Conservation (phyloP, 331 rosid genomes). For the Rhamnella rubrinervis region DNA sequence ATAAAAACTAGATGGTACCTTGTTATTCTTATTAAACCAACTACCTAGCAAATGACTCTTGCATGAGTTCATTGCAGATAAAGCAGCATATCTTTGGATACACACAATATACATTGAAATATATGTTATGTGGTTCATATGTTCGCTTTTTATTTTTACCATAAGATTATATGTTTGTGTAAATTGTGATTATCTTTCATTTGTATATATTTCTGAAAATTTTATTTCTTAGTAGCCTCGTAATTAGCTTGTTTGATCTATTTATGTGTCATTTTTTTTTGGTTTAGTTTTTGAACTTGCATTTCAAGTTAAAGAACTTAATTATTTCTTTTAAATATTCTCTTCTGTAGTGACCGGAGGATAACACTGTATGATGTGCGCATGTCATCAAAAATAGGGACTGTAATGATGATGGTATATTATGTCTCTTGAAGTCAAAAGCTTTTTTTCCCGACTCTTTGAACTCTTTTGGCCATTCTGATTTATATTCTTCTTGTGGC, state of each 20-base stretch:
- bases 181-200: too few relatives aligned
- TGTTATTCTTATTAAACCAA: too few relatives aligned
- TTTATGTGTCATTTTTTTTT: not conserved
- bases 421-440: not conserved
- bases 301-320: not conserved
- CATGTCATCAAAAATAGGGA: conserved; percentile 54
- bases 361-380: conserved; percentile 80
- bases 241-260: not conserved
- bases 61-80: too few relatives aligned
- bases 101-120: too few relatives aligned
- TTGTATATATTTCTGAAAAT: too few relatives aligned
- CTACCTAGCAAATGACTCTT: too few relatives aligned
- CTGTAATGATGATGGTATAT: conserved; percentile 51
- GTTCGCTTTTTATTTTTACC: too few relatives aligned
- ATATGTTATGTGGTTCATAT: too few relatives aligned
- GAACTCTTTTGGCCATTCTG: conserved; percentile 25
- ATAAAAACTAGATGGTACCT: too few relatives aligned
- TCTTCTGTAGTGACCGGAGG: conserved; percentile 69
- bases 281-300: not conserved
- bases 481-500: conserved; percentile 39
- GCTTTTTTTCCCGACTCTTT: not conserved
- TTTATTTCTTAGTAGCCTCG: too few relatives aligned
- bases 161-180: too few relatives aligned
- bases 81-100: too few relatives aligned
- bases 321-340: not conserved